phyloP scores from a whole-genome alignment of 2,329 filamentous ascomycete genomes.

The Hypomyces perniciosus region DNA sequence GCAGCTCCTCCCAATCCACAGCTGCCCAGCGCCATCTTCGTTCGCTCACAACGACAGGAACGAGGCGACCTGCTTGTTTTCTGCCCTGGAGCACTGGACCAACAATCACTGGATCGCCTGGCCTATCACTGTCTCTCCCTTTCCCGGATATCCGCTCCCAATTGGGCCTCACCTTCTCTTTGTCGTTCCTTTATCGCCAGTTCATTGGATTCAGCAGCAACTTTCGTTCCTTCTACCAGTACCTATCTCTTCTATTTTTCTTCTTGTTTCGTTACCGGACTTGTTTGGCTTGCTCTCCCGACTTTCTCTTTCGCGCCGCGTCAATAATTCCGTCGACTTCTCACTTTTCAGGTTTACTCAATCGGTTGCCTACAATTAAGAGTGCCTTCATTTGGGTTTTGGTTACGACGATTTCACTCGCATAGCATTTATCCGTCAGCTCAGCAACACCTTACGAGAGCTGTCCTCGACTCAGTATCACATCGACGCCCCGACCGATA shows the following conservation, averaged over 20 bases:
- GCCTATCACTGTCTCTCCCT: constrained; percentile 4
- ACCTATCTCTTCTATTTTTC: not conserved
- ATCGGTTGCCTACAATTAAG: not conserved
- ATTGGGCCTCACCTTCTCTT: constrained; percentile 8
- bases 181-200: not conserved
- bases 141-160: constrained; percentile 2
- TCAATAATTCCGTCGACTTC: constrained; percentile 7
- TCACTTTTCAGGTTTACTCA: constrained; percentile 4
- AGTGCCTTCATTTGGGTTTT: constrained; percentile 19
- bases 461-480: not conserved
- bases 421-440: constrained; percentile 23
- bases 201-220: not conserved
- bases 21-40: not conserved
- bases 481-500: not conserved
- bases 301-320: constrained; percentile 3
- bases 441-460: constrained; percentile 16
- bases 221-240: not conserved
- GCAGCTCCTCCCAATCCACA: not conserved
- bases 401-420: constrained; percentile 25
- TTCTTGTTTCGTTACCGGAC: not conserved
- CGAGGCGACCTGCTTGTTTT: not conserved
- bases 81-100: not conserved
- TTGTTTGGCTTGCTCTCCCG: constrained; percentile 4
- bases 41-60: not conserved
- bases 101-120: constrained; percentile 1